Evolutionary conservation across 768 basidiomycete species (phyloP).

Genomic region (Russula sp.): DNA sequence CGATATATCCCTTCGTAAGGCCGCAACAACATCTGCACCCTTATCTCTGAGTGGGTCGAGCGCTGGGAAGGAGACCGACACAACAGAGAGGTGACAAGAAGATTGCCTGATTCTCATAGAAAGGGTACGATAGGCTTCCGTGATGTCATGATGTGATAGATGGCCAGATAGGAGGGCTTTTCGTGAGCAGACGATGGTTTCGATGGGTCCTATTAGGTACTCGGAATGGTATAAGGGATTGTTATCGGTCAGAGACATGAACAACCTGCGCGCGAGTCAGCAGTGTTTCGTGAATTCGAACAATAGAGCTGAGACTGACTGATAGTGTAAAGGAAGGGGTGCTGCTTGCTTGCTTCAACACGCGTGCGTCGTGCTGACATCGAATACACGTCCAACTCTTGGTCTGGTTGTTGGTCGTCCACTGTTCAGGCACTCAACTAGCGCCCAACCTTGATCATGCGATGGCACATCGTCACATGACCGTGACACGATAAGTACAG

Average conservation of each 20-base stretch:
- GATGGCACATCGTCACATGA: conserved; percentile 8
- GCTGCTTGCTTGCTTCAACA: background rate
- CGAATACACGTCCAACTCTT: background rate
- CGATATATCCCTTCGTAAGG: conserved; percentile 12
- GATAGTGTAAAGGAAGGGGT: background rate
- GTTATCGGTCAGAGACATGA: background rate
- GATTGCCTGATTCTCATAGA: conserved; percentile 9
- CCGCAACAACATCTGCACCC: background rate
- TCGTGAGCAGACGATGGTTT: conserved; percentile 14
- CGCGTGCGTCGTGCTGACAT: background rate
- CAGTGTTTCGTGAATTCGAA: background rate
- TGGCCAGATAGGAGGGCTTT: background rate
- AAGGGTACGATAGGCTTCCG: conserved; percentile 11
- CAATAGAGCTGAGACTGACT: background rate
- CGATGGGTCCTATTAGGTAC: conserved; percentile 9
- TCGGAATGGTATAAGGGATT: conserved; percentile 4
- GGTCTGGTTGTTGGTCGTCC: background rate
- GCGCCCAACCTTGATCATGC: no score
- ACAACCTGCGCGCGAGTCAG: background rate
- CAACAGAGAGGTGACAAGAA: background rate
- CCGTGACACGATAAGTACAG: background rate
- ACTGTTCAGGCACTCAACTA: no score
- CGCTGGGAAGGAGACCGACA: background rate
- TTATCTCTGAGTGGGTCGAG: conserved; percentile 5
- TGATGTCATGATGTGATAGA: conserved; percentile 13